Evolutionary conservation across 2,329 filamentous ascomycete genomes (phyloP).

Genomic region (Fusarium floridanum): DNA sequence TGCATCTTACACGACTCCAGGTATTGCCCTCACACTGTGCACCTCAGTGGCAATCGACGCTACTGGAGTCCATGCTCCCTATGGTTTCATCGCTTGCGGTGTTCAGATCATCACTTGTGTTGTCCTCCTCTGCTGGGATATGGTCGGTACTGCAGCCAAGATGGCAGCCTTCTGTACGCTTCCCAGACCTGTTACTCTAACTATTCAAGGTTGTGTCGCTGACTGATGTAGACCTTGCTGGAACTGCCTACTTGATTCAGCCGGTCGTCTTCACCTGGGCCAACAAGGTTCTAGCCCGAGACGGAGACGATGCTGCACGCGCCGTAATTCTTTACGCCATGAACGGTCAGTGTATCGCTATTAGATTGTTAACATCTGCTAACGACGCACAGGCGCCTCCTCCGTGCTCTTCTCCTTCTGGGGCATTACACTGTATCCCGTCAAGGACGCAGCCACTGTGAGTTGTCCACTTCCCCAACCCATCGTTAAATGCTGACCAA

Average conservation of each 20-base stretch:
- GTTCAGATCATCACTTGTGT: conserved; percentile 52
- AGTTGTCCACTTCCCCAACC: conserved; percentile 7
- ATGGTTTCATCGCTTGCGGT: conserved; percentile 49
- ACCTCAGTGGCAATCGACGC: conserved; percentile 54
- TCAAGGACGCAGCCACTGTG: conserved; percentile 53
- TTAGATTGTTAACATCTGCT: neutral
- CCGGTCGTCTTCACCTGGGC: conserved; percentile 57
- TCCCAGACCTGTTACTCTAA: fast-evolving
- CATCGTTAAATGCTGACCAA: neutral
- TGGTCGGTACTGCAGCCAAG: conserved; percentile 45
- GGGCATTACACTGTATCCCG: conserved; percentile 54
- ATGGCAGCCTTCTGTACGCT: conserved; percentile 34
- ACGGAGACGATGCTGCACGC: conserved; percentile 54
- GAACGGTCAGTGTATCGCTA: conserved; percentile 43
- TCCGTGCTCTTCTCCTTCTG: conserved; percentile 56
- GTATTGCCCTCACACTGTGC: conserved; percentile 38
- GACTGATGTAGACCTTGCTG: conserved; percentile 51
- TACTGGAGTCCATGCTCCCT: conserved; percentile 51
- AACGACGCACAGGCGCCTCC: conserved; percentile 38
- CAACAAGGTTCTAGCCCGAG: conserved; percentile 52
- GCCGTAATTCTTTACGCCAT: conserved; percentile 55
- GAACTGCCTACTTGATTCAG: conserved; percentile 56
- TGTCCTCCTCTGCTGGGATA: conserved; percentile 49
- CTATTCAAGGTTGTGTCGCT: neutral
- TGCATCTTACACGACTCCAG: neutral